Evolutionary conservation across 192 early-diverging fungal species (phyloP).

Genomic region (Linnemannia schmuckeri): DNA sequence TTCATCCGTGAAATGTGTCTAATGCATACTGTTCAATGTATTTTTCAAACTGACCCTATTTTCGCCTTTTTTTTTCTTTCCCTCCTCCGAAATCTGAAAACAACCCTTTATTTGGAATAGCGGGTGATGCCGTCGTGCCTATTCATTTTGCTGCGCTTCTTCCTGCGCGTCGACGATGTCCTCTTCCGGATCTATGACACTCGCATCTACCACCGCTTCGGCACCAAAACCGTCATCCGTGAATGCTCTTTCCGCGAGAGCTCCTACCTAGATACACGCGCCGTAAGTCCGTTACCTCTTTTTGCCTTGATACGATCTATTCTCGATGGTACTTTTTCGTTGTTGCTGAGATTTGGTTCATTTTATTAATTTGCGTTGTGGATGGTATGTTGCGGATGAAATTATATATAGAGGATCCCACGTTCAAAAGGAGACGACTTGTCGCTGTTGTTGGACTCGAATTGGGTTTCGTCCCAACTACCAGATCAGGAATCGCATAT

Average conservation of each 20-base stretch:
- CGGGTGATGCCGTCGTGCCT: constrained; percentile 96
- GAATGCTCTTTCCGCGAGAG: constrained; percentile 81
- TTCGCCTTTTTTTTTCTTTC: constrained; percentile 4
- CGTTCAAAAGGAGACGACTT: constrained; percentile 62
- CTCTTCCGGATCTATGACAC: constrained; percentile 93
- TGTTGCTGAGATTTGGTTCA: background rate
- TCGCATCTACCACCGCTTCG: constrained; percentile 91
- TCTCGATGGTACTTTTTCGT: background rate
- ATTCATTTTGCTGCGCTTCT: constrained; percentile 88
- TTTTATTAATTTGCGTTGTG: background rate
- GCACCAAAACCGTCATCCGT: constrained; percentile 67
- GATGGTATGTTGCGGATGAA: constrained; percentile 3
- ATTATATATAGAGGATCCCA: constrained; percentile 46
- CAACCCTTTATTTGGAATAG: constrained; percentile 40
- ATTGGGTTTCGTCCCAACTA: constrained; percentile 69
- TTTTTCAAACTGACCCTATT: background rate
- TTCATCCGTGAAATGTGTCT: background rate
- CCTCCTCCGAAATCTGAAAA: background rate
- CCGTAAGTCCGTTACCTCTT: constrained; percentile 57
- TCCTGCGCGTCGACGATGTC: constrained; percentile 95
- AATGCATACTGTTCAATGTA: background rate
- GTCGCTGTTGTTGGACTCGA: constrained; percentile 67
- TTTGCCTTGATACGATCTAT: background rate
- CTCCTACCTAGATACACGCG: constrained; percentile 69
- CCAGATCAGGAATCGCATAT: constrained; percentile 36